These are phyloP conservation scores for Leavenworthia alabamica DNA, from an alignment of 345 rosid species.

Conservation along the genomic window DNA sequence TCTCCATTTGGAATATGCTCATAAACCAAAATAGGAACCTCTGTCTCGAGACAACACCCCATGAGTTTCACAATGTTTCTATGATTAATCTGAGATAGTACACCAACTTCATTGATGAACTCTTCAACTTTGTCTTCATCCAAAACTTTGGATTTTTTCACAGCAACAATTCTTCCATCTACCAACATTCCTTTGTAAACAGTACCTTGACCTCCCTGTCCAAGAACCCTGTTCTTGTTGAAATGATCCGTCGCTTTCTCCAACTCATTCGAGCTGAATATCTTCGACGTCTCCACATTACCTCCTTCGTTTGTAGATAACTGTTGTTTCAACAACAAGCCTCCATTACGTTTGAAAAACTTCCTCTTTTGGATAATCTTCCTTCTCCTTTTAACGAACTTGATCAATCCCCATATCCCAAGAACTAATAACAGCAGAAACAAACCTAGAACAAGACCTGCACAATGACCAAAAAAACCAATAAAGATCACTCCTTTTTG, in stretches of 20 bases:
- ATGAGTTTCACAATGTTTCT: slow-evolving; percentile 40
- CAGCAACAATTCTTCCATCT: slow-evolving; percentile 33
- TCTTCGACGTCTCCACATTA: slow-evolving; percentile 20
- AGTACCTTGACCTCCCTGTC: slow-evolving; percentile 32
- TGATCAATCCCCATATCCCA: slow-evolving; percentile 17
- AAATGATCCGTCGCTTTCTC: slow-evolving; percentile 25
- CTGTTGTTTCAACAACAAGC: slow-evolving; percentile 35
- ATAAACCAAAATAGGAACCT: slow-evolving; percentile 42
- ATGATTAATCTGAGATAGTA: slow-evolving; percentile 46
- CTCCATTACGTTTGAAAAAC: slow-evolving; percentile 33
- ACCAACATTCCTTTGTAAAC: slow-evolving; percentile 41
- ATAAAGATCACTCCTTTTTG: background rate
- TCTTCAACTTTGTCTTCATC: slow-evolving; percentile 39
- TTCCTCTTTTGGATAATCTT: slow-evolving; percentile 10
- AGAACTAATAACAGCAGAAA: slow-evolving; percentile 15
- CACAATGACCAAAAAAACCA: background rate
- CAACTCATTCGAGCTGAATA: slow-evolving; percentile 27
- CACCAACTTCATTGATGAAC: slow-evolving; percentile 44
- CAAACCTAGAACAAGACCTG: slow-evolving; percentile 9
- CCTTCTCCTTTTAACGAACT: slow-evolving; percentile 10
- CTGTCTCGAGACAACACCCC: slow-evolving; percentile 47
- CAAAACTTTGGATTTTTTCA: slow-evolving; percentile 38
- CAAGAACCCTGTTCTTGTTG: slow-evolving; percentile 20
- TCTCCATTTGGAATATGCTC: slow-evolving; percentile 42
- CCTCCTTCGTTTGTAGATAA: slow-evolving; percentile 12